A percentile compares a stretch with the other conserved stretches of the same genome.
Conservation (phyloP, 1,284 basidiomycete species). For the Leccinum insolens region DNA sequence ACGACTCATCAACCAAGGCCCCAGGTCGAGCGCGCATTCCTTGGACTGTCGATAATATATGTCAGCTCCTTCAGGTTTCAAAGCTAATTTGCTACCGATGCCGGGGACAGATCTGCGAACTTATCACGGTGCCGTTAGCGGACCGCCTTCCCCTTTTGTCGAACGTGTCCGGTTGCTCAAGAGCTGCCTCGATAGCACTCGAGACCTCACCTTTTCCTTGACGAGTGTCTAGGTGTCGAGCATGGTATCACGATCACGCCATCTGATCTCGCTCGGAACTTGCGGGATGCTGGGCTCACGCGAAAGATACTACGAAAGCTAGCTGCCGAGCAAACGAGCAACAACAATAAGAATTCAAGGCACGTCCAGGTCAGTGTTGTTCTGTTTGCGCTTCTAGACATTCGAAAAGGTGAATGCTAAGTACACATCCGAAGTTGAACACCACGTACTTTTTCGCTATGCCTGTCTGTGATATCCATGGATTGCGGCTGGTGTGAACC, state of each 20-base stretch:
- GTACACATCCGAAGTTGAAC: no score
- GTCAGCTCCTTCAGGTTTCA: neutral
- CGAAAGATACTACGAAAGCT: neutral
- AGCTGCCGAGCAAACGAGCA: neutral
- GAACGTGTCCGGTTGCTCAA: neutral
- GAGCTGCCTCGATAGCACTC: neutral
- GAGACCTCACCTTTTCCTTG: neutral
- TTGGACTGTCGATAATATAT: neutral
- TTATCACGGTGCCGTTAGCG: neutral
- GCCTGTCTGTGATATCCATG: no score
- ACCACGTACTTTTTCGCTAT: no score
- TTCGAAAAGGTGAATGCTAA: no score
- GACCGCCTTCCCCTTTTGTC: no score
- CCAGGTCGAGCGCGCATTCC: no score
- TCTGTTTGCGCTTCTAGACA: no score
- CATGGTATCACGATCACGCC: neutral
- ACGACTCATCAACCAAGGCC: no score
- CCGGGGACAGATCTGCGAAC: neutral
- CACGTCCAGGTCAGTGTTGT: neutral
- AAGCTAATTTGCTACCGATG: neutral
- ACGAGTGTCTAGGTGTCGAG: neutral
- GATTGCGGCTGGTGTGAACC: no score
- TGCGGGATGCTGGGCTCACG: slow-evolving; percentile 1
- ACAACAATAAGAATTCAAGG: neutral
- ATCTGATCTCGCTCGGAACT: neutral